Percentiles rank a stretch among this genome's conserved stretches.
phyloP scores from a whole-genome alignment of 2,329 filamentous ascomycete genomes.

The Ampelomyces quisqualis region DNA sequence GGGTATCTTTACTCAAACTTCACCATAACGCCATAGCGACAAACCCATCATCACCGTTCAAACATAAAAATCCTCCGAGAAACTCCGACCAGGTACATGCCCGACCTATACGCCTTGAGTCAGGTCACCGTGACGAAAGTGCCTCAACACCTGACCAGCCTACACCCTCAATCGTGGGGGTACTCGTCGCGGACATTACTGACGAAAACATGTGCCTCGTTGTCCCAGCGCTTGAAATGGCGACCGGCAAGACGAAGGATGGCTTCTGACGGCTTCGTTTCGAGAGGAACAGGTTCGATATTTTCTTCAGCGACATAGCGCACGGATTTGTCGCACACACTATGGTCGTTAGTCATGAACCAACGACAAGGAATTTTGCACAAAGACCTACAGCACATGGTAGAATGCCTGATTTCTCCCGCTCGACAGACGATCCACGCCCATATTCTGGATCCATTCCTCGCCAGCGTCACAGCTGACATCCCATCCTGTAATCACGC shows the following conservation, averaged over 20 bases:
- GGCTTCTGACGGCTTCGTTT: constrained; percentile 52
- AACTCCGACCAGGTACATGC: constrained; percentile 3
- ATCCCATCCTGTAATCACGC: constrained; percentile 88
- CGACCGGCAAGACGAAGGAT: constrained; percentile 73
- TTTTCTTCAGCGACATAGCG: constrained; percentile 82
- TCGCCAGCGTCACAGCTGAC: constrained; percentile 59
- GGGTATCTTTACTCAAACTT: neutral
- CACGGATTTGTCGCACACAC: constrained; percentile 66
- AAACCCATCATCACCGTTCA: neutral
- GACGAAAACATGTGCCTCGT: constrained; percentile 65
- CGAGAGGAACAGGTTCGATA: constrained; percentile 53
- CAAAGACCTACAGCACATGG: constrained; percentile 72
- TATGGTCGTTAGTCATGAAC: constrained; percentile 32
- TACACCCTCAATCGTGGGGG: constrained; percentile 68
- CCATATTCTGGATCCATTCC: constrained; percentile 64
- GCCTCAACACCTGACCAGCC: neutral
- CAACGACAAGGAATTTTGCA: constrained; percentile 1
- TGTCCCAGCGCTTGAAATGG: constrained; percentile 86
- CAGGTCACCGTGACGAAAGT: neutral
- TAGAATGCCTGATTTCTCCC: constrained; percentile 75
- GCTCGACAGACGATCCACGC: constrained; percentile 59
- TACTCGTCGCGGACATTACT: constrained; percentile 83
- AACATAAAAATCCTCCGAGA: constrained; percentile 6
- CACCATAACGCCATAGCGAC: neutral
- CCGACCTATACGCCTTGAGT: constrained; percentile 6